Conservation (phyloP, 1,139 yeast species). For the Protomyces inundatus region DNA sequence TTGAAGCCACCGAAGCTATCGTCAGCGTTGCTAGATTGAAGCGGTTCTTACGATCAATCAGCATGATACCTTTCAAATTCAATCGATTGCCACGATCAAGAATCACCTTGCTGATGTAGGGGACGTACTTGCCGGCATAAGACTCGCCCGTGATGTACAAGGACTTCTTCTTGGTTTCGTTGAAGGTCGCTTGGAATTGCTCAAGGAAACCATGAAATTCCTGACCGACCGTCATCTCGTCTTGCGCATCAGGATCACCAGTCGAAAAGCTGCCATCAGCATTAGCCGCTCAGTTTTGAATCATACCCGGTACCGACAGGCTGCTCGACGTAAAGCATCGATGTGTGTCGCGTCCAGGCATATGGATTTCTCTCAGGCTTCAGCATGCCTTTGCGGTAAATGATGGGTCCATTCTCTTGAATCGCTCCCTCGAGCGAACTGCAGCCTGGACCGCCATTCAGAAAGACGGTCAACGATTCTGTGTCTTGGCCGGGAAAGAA, state of each 20-base stretch:
- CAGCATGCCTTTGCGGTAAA: constrained; percentile 52
- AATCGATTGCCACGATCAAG: constrained; percentile 11
- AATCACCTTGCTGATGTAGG: constrained; percentile 68
- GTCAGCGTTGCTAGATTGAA: background rate
- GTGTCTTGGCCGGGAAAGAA: constrained; percentile 11
- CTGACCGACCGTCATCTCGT: background rate
- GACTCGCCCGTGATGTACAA: constrained; percentile 89
- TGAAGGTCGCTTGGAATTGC: constrained; percentile 63
- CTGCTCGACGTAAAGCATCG: constrained; percentile 58
- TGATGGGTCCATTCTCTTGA: constrained; percentile 84
- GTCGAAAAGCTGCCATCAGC: background rate
- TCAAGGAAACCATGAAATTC: constrained; percentile 51
- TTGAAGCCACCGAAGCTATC: constrained; percentile 4
- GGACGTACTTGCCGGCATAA: constrained; percentile 94
- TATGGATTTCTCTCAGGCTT: constrained; percentile 60
- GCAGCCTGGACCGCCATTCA: constrained; percentile 86
- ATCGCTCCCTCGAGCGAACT: constrained; percentile 95
- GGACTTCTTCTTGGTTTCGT: constrained; percentile 42
- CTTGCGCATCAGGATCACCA: constrained; percentile 36
- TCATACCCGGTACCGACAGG: constrained; percentile 94
- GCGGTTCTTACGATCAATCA: background rate
- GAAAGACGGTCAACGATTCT: constrained; percentile 51
- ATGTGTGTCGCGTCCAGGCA: constrained; percentile 12
- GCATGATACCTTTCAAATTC: constrained; percentile 9
- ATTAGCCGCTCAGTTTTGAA: constrained; percentile 43